Evolutionary conservation across 768 basidiomycete genomes (phyloP), one percentile per base, ranked within the genome.

Genomic region (Phylloporus scabripes): DNA sequence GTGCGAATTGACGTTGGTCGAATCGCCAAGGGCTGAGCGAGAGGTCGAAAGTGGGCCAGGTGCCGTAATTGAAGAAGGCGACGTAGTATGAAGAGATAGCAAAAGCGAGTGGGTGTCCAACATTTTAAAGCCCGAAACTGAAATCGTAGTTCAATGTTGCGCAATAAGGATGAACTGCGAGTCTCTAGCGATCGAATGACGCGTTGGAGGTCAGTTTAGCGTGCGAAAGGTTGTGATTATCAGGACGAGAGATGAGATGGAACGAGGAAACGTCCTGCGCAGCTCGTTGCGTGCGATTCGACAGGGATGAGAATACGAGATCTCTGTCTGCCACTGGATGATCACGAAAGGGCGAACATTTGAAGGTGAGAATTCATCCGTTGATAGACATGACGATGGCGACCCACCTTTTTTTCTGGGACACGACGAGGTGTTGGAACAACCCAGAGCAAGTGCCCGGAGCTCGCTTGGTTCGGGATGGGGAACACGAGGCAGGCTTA

Each of bases 401-500:
- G 42, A 57, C 59, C 44, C 39, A 60, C 61, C 64, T 66, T 51
- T 54, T n/a, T 54, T 37, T 20, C 55, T 60, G 46, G 54, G 50
- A 54, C 59, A 56, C 56, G 53, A 58, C 47, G 44, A 41, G 42
- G 31, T 55, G 60, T 51, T 61, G 62, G 31, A 51, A 56, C 53
- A 51, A 54, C 53, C 17, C 56, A 61, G 50, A 50, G 53, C 49
- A 51, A 52, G 53, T 53, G 48, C 53, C 40, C 55, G 58, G 53
- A 65, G 48, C 45, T 55, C 47, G 54, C 57, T 44, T 57, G 45
- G 57, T 62, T 64, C 56, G 42, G 49, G 47, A 60, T 54, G 53
- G 52, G 48, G 40, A 32, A 56, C 64, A 66, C 64, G 65, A 62
- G 64, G 64, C 56, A 43, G 37, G 60, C 62, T 64, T 62, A 62